A percentile compares a stretch with the other conserved stretches of the same genome.
phyloP scores from a whole-genome alignment of 2,329 filamentous ascomycete genomes.

The Fonsecaea multimorphosa region DNA sequence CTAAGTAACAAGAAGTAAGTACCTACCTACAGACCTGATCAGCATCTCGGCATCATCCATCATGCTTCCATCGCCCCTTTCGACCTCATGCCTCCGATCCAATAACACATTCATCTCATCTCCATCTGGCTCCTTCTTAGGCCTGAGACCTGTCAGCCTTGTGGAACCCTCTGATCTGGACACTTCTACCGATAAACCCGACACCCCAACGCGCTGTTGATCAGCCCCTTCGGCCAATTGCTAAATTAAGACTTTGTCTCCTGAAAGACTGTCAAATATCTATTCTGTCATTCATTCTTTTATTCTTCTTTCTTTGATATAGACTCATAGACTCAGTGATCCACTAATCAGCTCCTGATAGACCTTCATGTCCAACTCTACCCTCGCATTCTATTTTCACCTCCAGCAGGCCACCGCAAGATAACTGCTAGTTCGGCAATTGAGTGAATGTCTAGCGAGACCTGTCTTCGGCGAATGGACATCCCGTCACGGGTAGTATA shows the following conservation, averaged over 20 bases:
- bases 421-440: neutral
- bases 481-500: neutral
- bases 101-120: neutral
- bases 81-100: constrained; percentile 7
- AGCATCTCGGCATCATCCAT: neutral
- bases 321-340: neutral
- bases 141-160: constrained; percentile 25
- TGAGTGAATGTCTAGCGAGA: neutral
- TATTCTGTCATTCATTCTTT: neutral
- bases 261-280: neutral
- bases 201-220: constrained; percentile 5
- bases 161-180: constrained; percentile 23
- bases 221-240: constrained; percentile 17
- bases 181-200: neutral
- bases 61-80: neutral
- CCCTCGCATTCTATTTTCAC: neutral
- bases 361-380: neutral
- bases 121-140: neutral
- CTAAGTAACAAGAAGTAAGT: too few species aligned
- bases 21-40: too few species aligned
- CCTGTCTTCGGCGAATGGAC: neutral
- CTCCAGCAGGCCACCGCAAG: neutral
- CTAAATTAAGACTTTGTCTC: constrained; percentile 26
- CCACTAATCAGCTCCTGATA: neutral
- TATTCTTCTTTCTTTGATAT: neutral